Percentiles rank a stretch among this genome's conserved stretches.
phyloP scores from a whole-genome alignment of 768 basidiomycete species.

The Auricularia sp. region DNA sequence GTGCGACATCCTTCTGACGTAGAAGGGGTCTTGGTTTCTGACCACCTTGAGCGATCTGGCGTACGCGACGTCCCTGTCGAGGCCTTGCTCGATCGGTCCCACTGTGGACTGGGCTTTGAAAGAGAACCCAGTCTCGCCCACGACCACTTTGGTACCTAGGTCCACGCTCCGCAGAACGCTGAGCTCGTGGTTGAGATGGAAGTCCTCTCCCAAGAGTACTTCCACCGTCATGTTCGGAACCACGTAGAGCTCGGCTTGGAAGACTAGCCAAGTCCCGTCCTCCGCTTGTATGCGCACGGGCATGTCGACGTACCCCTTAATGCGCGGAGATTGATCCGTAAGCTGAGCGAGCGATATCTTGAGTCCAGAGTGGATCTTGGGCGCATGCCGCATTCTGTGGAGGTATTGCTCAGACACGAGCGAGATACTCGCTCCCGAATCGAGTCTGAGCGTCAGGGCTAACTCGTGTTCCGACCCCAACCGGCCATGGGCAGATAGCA shows the following conservation, averaged over 20 bases:
- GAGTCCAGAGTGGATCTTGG: background rate
- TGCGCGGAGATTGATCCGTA: background rate
- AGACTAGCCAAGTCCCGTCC: background rate
- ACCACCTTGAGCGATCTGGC: too few species aligned
- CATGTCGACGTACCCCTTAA: background rate
- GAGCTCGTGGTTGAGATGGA: slow-evolving; percentile 16
- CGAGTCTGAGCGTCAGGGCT: background rate
- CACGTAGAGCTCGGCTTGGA: background rate
- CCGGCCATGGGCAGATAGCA: background rate
- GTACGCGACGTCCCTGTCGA: too few species aligned
- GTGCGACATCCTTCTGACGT: too few species aligned
- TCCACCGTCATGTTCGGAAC: slow-evolving; percentile 22
- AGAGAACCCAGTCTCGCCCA: background rate
- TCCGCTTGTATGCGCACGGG: background rate
- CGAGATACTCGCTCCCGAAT: background rate
- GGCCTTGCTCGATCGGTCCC: too few species aligned
- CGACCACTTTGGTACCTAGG: background rate
- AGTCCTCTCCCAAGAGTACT: slow-evolving; percentile 26
- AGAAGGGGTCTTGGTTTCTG: too few species aligned
- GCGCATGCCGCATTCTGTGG: background rate
- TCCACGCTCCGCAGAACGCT: background rate
- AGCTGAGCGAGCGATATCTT: background rate
- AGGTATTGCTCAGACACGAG: background rate
- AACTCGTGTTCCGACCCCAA: background rate
- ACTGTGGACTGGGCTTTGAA: background rate